A percentile compares a stretch with the other conserved stretches of the same genome.
Conservation (phyloP, 768 basidiomycete genomes). For the Psilocybe cyanescens region DNA sequence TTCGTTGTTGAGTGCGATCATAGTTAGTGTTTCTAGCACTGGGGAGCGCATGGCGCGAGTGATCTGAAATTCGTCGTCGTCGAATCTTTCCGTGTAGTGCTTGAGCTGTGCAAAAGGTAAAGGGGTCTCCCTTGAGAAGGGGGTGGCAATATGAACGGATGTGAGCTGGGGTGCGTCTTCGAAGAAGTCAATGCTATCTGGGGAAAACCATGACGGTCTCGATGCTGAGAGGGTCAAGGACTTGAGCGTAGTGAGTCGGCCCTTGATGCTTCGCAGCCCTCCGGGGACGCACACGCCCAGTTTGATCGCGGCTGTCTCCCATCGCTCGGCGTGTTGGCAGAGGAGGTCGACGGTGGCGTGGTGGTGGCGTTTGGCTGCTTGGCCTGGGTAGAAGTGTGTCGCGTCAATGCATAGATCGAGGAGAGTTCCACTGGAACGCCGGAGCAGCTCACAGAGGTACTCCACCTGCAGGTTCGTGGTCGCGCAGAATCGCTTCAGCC, state of each 20-base stretch:
- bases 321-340: neutral
- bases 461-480: neutral
- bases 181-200: neutral
- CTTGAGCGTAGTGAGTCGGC: neutral
- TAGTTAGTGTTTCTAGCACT: neutral
- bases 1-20: neutral
- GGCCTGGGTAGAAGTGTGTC: neutral
- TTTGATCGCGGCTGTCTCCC: neutral
- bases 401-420: neutral
- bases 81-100: neutral
- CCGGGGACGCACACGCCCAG: neutral
- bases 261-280: neutral
- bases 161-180: neutral
- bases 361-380: neutral
- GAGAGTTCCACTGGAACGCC: neutral
- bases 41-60: neutral
- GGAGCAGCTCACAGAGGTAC: neutral
- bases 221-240: neutral
- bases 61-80: neutral
- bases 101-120: neutral
- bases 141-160: neutral
- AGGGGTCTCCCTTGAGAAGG: neutral
- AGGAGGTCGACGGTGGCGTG: neutral
- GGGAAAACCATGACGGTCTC: neutral
- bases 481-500: neutral